phyloP scores from a whole-genome alignment of 805 yeast genomes.

The Danielozyma ontarioensis region DNA sequence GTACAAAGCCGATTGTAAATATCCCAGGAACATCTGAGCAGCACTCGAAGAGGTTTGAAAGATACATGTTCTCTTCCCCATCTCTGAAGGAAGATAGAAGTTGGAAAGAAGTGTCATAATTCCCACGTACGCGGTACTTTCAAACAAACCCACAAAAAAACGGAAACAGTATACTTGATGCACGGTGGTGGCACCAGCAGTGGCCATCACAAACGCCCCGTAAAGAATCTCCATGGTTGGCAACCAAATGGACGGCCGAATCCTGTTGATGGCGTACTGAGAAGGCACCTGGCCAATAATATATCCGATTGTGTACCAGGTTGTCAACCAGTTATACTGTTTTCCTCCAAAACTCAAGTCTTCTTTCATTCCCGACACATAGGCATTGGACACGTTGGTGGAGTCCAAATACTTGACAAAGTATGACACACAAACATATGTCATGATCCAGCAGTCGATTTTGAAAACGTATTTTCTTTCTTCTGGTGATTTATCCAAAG shows the following conservation, averaged over 20 bases:
- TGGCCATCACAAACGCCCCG: slow-evolving; percentile 32
- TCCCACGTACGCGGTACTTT: slow-evolving; percentile 16
- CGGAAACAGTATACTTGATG: slow-evolving; percentile 10
- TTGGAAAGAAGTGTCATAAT: slow-evolving; percentile 13
- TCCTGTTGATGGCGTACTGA: slow-evolving; percentile 10
- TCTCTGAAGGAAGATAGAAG: slow-evolving; percentile 16
- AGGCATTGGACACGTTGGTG: slow-evolving; percentile 17
- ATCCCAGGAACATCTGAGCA: slow-evolving; percentile 10
- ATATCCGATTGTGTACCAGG: slow-evolving; percentile 9
- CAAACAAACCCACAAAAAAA: slow-evolving; percentile 20
- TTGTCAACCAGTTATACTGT: slow-evolving; percentile 3
- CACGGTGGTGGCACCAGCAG: slow-evolving; percentile 21
- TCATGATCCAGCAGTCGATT: slow-evolving; percentile 23
- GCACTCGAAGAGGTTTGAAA: slow-evolving; percentile 7
- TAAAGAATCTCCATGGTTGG: slow-evolving; percentile 29
- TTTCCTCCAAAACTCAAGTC: slow-evolving; percentile 13
- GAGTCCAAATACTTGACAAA: slow-evolving; percentile 22
- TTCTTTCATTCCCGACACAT: slow-evolving; percentile 15
- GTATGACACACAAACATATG: slow-evolving; percentile 29
- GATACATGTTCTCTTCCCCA: slow-evolving; percentile 11
- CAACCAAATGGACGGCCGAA: slow-evolving; percentile 25
- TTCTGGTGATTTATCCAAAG: background rate
- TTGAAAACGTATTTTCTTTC: slow-evolving; percentile 27
- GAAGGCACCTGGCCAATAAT: slow-evolving; percentile 8
- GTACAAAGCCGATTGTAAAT: slow-evolving; percentile 16